Evolutionary conservation across 805 yeast species (phyloP), one percentile per base, ranked within the genome.

Genomic region (Scheffersomyces lignosus): DNA sequence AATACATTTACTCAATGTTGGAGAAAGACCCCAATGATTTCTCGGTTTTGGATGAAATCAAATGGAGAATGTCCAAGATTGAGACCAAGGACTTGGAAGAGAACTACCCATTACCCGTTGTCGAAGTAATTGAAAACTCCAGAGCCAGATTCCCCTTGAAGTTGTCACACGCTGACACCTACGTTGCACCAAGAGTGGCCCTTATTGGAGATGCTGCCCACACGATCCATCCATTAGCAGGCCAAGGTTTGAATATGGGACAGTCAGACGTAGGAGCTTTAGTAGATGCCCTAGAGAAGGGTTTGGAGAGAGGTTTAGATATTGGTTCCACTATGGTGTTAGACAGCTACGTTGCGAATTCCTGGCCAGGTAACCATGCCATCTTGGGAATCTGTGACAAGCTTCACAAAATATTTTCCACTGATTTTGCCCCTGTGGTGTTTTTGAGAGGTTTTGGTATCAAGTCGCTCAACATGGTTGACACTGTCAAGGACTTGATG

Each of bases 201-300:
- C 66, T 93, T n/a, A 86, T 91, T 7, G 99, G 99, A 17, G 99
- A 93, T 62, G 98, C 99, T 1, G 98, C 98, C 0, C 99, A 93
- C 52, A 84, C 97, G 0, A 87, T 96, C 1, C 98, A 93, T 58
- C 99, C 99, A 2, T 71, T 93, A 41, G 97, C 97, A 3, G 99
- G 99, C 7, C 99, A 93, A 63, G 99, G 99, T 17, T 74, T 93
- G 38, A 93, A 93, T 60, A 89, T 91, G 96, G 99, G 99, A 15
- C 97, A 90, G 59, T 82, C 84, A 18, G 99, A 93, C 57, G 96
- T 87, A 2, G 80, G 81, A 40, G 67, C 81, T 2, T 69, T 93
- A 20, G 80, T 83, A 1, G 65, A 56, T 2, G 86, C 91, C 0
- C 53, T 93, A 18, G 95, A 87, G 46, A 66, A 44, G 7, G 95